Conservation (phyloP, 768 basidiomycete genomes). For the Lactarius evosmus region DNA sequence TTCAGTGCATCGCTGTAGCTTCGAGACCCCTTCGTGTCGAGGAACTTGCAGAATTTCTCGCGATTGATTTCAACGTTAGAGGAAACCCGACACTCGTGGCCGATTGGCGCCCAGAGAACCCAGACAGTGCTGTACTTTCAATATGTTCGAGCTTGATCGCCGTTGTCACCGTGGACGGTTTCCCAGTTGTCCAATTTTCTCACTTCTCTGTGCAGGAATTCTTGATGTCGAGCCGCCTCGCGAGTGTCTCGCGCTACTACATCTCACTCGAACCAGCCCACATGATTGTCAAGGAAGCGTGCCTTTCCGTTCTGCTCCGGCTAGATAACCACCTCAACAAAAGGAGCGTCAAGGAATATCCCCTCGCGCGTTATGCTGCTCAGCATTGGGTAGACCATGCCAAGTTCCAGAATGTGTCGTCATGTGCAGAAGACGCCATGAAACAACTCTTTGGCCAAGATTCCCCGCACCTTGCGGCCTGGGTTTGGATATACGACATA, state of each 20-base stretch:
- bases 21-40: neutral
- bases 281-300: neutral
- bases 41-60: neutral
- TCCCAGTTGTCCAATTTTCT: neutral
- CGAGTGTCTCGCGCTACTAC: neutral
- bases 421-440: neutral
- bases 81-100: too few species aligned
- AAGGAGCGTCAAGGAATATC: neutral
- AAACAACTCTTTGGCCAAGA: neutral
- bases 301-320: neutral
- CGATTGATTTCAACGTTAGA: neutral
- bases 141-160: neutral
- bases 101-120: neutral
- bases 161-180: neutral
- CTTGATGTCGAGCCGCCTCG: neutral
- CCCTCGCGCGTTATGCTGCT: neutral
- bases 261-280: neutral
- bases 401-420: neutral
- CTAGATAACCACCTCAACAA: neutral
- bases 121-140: neutral
- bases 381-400: neutral
- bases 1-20: neutral
- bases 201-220: neutral
- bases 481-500: neutral
- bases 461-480: neutral